phyloP scores from a whole-genome alignment of 2,329 filamentous ascomycete genomes.

The Cadophora luteo-olivacea region DNA sequence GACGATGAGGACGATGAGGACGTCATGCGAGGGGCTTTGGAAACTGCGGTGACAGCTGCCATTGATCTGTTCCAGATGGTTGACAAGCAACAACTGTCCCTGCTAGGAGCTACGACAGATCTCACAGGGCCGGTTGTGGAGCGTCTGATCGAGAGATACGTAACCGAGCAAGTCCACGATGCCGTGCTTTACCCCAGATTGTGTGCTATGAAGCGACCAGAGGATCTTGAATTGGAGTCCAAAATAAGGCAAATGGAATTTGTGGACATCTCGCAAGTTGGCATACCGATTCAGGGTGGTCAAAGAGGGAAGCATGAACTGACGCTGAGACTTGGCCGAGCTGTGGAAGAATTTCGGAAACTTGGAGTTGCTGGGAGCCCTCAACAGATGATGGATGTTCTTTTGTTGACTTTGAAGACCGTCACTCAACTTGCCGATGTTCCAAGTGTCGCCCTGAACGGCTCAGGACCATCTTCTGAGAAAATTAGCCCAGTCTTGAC shows the following conservation, averaged over 20 bases:
- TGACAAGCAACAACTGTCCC: constrained; percentile 92
- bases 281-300: constrained; percentile 83
- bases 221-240: constrained; percentile 86
- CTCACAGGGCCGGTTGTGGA: constrained; percentile 92
- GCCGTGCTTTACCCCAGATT: constrained; percentile 82
- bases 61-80: constrained; percentile 97
- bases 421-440: constrained; percentile 73
- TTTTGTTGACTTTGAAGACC: constrained; percentile 67
- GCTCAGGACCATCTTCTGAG: constrained; percentile 45
- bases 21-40: constrained; percentile 84
- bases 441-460: constrained; percentile 45
- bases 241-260: constrained; percentile 93
- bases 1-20: constrained; percentile 96
- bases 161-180: constrained; percentile 91
- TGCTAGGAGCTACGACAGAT: constrained; percentile 91
- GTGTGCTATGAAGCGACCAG: constrained; percentile 76
- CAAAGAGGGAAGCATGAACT: constrained; percentile 81
- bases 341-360: constrained; percentile 88
- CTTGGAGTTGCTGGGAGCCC: constrained; percentile 70
- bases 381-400: constrained; percentile 48
- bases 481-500: constrained; percentile 59
- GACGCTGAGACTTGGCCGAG: constrained; percentile 75
- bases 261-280: constrained; percentile 93
- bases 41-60: constrained; percentile 89
- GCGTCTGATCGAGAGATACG: constrained; percentile 91